Base-by-base conservation (phyloP, 306 rosid genomes). In the Carpinus viminea region DNA sequence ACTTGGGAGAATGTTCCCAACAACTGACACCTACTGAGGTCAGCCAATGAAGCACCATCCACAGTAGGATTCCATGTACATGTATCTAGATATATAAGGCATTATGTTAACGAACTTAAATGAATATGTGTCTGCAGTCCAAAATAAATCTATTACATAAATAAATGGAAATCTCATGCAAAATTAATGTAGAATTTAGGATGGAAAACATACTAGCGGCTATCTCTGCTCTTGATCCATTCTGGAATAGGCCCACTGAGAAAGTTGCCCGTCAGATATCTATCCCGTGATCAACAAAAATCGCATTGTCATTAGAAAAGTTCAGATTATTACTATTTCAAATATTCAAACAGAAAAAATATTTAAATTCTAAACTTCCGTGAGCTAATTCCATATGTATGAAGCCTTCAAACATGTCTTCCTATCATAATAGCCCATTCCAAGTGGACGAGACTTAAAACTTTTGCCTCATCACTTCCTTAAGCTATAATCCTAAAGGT, bases 201-300 rank as follows among this genome's bases (percentile, higher is more conserved):
- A 28, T 0, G 0, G 64, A 34, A 64, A 64, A 41, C 77, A 53
- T 82, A 82, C 81, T 71, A 62, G 48, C 55, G n/a, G 68, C 2
- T n/a, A 72, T 53, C 61, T 72, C 61, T 82, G n/a, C 20, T 38
- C 65, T 45, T 82, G 24, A 82, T 76, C 85, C 85, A 82, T 5
- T 73, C 71, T 12, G 81, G 85, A 62, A 82, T 72, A 71, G 74
- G 47, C 59, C 85, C 81, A 16, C 4, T 45, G 12, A 82, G 85
- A 46, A 73, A 15, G 85, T 82, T 82, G 7, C 71, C 21, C 20
- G 75, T 82, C 55, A 81, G 75, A 77, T 46, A 82, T 54, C 85
- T 66, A 41, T 66, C 72, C 51, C n/a, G 7, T 18, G 26, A 66
- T 43, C 51, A 38, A 36, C 24, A 17, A 24, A 17, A 17, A 66